A percentile compares a stretch with the other conserved stretches of the same genome.
phyloP scores from a whole-genome alignment of 108 stramenopile genomes.

The Skeletonema tropicum region DNA sequence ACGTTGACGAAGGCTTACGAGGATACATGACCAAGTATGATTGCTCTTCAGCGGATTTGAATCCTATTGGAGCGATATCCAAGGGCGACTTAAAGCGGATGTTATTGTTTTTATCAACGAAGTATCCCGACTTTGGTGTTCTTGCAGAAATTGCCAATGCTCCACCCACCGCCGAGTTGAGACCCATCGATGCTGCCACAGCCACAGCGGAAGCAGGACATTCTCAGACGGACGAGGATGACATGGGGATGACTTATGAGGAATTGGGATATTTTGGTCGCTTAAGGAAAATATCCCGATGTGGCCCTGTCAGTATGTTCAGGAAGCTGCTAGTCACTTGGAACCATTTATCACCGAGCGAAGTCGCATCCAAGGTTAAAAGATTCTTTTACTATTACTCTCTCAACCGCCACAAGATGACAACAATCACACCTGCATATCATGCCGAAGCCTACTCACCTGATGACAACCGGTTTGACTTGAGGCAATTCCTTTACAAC shows the following conservation, averaged over 20 bases:
- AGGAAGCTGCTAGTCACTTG: slow-evolving; percentile 81
- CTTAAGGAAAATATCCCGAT: slow-evolving; percentile 90
- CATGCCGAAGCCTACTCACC: slow-evolving; percentile 97
- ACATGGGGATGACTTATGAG: slow-evolving; percentile 99
- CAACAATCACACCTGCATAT: slow-evolving; percentile 97
- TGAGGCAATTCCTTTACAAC: slow-evolving; percentile 95
- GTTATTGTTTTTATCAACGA: slow-evolving; percentile 75
- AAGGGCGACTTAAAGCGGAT: slow-evolving; percentile 92
- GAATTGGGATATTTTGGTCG: slow-evolving; percentile 95
- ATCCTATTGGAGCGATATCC: slow-evolving; percentile 97
- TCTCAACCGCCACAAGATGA: slow-evolving; percentile 98
- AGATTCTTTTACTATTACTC: slow-evolving; percentile 96
- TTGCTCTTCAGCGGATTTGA: slow-evolving; percentile 97
- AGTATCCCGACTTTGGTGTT: slow-evolving; percentile 67
- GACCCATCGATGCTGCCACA: slow-evolving; percentile 79
- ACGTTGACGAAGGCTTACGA: slow-evolving; percentile 98
- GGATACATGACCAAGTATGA: slow-evolving; percentile 99
- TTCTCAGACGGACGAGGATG: slow-evolving; percentile 95
- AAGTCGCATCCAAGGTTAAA: slow-evolving; percentile 90
- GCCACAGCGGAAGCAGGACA: slow-evolving; percentile 61
- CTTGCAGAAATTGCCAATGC: slow-evolving; percentile 92
- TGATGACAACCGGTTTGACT: slow-evolving; percentile 99
- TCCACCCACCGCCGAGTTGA: slow-evolving; percentile 96
- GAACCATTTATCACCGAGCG: slow-evolving; percentile 74
- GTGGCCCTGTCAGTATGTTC: slow-evolving; percentile 96